Evolutionary conservation across 192 early-diverging fungal genomes (phyloP).

Genomic region (Chytriomyces sp.): DNA sequence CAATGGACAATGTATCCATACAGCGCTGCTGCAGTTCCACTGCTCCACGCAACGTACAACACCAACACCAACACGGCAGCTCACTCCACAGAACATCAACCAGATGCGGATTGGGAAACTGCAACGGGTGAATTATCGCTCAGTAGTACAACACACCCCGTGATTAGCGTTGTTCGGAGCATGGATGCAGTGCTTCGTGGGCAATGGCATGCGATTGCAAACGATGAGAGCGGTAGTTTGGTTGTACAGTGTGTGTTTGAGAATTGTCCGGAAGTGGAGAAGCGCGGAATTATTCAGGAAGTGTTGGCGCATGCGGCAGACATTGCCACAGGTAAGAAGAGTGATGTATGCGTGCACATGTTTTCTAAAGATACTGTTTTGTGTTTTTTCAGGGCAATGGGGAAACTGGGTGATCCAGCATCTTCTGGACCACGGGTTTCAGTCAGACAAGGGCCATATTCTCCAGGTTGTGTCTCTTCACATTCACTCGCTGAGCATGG

Average conservation of each 20-base stretch:
- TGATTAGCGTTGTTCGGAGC: conserved; percentile 9
- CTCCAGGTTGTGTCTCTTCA: conserved; percentile 46
- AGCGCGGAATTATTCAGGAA: conserved; percentile 67
- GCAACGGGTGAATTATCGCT: not conserved
- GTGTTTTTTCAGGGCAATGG: conserved; percentile 68
- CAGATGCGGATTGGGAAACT: conserved; percentile 27
- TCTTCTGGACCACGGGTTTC: conserved; percentile 65
- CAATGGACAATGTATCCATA: conserved; percentile 52
- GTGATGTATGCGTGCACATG: not conserved
- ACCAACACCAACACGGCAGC: not conserved
- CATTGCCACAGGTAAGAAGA: conserved; percentile 60
- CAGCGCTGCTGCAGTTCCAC: not conserved
- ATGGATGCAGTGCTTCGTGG: conserved; percentile 45
- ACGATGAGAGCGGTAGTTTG: conserved; percentile 75
- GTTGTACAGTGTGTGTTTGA: conserved; percentile 81
- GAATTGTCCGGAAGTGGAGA: conserved; percentile 66
- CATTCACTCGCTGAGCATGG: conserved; percentile 59
- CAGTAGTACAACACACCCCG: not conserved
- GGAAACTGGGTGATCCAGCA: conserved; percentile 85
- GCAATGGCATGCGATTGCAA: conserved; percentile 67
- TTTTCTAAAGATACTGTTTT: not conserved
- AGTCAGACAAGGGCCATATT: conserved; percentile 56
- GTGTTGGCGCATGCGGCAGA: conserved; percentile 61
- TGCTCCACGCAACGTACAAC: conserved; percentile 27
- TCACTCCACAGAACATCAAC: not conserved